Conservation (phyloP, 192 early-diverging fungal genomes). For the Obelidium mucronatum region DNA sequence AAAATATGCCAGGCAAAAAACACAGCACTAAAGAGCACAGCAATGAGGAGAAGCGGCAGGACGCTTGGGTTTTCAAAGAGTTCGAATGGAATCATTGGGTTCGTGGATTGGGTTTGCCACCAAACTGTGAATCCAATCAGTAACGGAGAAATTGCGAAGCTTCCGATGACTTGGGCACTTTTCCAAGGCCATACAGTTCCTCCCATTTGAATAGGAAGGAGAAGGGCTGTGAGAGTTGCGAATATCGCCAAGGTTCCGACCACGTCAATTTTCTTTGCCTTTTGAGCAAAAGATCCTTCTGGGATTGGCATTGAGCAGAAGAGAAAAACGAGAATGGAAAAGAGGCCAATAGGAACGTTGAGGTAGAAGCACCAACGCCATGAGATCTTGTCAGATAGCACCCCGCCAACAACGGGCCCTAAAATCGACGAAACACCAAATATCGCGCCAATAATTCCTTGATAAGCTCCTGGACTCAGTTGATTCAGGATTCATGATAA, state of each 20-base stretch:
- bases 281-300: constrained; percentile 55
- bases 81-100: constrained; percentile 73
- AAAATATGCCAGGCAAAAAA: constrained; percentile 38
- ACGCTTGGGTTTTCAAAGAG: constrained; percentile 65
- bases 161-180: constrained; percentile 65
- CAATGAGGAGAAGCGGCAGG: constrained; percentile 31
- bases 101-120: constrained; percentile 42
- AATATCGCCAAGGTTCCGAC: constrained; percentile 59
- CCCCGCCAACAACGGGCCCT: constrained; percentile 87
- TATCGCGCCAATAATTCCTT: constrained; percentile 70
- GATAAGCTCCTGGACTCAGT: not conserved
- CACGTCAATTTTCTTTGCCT: constrained; percentile 76
- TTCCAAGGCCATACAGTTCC: constrained; percentile 72
- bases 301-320: constrained; percentile 66
- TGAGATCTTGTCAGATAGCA: constrained; percentile 70
- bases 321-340: constrained; percentile 53
- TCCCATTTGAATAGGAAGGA: constrained; percentile 76
- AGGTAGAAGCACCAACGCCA: constrained; percentile 67
- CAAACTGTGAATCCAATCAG: constrained; percentile 52
- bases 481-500: not conserved
- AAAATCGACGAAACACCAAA: constrained; percentile 81
- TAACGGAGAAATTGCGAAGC: constrained; percentile 65
- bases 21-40: constrained; percentile 48
- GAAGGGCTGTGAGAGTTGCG: constrained; percentile 59
- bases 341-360: constrained; percentile 76